These are phyloP conservation scores for Fusarium metavorans DNA, from an alignment of 2,329 filamentous ascomycete genomes.

Conservation along the genomic window DNA sequence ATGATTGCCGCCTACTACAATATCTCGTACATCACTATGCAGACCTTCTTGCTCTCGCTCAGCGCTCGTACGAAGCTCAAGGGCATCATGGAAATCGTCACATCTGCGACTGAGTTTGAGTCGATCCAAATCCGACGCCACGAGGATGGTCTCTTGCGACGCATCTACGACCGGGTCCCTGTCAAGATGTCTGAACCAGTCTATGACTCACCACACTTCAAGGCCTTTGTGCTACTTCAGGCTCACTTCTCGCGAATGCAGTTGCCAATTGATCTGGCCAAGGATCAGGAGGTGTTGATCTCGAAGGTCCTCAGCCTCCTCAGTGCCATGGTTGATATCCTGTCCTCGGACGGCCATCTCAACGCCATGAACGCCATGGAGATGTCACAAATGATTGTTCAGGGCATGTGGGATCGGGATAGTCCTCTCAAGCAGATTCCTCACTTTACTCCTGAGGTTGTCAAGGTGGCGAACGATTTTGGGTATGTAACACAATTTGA, in stretches of 20 bases:
- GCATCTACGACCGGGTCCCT: conserved; percentile 93
- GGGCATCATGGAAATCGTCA: conserved; percentile 95
- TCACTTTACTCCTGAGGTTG: conserved; percentile 86
- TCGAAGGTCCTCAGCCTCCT: conserved; percentile 88
- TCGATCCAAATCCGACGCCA: conserved; percentile 93
- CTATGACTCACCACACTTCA: conserved; percentile 97
- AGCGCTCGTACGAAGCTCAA: conserved; percentile 93
- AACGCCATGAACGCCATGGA: conserved; percentile 99
- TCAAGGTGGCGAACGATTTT: conserved; percentile 84
- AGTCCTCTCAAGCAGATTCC: conserved; percentile 98
- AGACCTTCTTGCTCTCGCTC: conserved; percentile 94
- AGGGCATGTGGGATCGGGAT: conserved; percentile 99
- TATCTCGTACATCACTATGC: conserved; percentile 99
- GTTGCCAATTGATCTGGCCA: conserved; percentile 92
- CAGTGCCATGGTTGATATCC: conserved; percentile 92
- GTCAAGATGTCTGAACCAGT: conserved; percentile 92
- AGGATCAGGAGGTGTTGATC: conserved; percentile 92
- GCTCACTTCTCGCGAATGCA: conserved; percentile 99
- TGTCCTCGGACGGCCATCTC: conserved; percentile 94
- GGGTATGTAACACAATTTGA: conserved; percentile 64
- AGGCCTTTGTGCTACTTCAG: conserved; percentile 96
- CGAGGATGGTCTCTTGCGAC: conserved; percentile 86
- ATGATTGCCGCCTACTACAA: conserved; percentile 99
- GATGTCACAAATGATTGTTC: conserved; percentile 98
- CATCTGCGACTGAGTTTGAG: conserved; percentile 96